A percentile compares a stretch with the other conserved stretches of the same genome.
Evolutionary conservation across 2,329 filamentous ascomycete species (phyloP).

Genomic region (Aspergillus sp.): DNA sequence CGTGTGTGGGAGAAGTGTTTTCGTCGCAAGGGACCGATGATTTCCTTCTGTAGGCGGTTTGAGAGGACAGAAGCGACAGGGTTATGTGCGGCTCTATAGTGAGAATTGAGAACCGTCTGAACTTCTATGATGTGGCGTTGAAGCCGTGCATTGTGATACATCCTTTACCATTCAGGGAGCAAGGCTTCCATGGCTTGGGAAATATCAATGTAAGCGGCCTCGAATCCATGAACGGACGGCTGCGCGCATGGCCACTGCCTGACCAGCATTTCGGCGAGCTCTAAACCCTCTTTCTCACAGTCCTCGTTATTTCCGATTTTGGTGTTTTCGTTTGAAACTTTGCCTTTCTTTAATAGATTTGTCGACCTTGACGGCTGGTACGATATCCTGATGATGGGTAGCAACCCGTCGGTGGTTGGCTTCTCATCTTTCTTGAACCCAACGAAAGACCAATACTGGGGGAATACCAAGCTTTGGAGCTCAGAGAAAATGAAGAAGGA

Average conservation of each 20-base stretch:
- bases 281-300: constrained; percentile 40
- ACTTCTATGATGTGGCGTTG: constrained; percentile 49
- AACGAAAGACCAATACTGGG: constrained; percentile 24
- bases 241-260: constrained; percentile 52
- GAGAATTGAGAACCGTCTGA: constrained; percentile 46
- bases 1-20: neutral
- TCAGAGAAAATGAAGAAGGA: constrained; percentile 50
- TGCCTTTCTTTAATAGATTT: constrained; percentile 21
- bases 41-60: neutral
- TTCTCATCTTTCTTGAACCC: neutral
- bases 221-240: constrained; percentile 37
- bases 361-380: neutral
- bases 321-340: constrained; percentile 24
- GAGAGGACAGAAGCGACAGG: neutral
- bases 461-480: constrained; percentile 45
- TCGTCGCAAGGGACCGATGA: neutral
- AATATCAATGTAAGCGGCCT: constrained; percentile 41
- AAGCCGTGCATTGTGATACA: constrained; percentile 56
- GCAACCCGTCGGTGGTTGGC: constrained; percentile 1
- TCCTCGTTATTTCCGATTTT: constrained; percentile 31
- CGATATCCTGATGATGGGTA: constrained; percentile 1
- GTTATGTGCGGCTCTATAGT: constrained; percentile 19
- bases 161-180: constrained; percentile 52
- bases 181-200: constrained; percentile 31
- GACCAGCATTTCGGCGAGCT: constrained; percentile 49